Percentiles rank a stretch among this genome's conserved stretches.
Evolutionary conservation across 2,329 filamentous ascomycete genomes (phyloP).

Genomic region (Incumbomyces delicatus): DNA sequence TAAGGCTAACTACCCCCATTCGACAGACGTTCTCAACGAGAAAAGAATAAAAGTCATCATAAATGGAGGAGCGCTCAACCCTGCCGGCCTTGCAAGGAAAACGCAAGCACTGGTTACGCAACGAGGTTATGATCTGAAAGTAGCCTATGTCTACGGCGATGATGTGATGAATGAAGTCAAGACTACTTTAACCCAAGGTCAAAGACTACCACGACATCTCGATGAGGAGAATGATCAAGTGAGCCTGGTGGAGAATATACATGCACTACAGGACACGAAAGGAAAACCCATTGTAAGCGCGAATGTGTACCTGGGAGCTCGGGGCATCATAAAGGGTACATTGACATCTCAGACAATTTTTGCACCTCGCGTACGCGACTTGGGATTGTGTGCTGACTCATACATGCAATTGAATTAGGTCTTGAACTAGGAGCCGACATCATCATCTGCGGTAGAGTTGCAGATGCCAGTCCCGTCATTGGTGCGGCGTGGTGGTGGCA

Average conservation of each 20-base stretch:
- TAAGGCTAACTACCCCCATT: neutral
- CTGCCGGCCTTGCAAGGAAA: slow-evolving; percentile 36
- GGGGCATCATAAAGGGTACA: slow-evolving; percentile 35
- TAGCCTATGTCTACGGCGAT: slow-evolving; percentile 39
- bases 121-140: slow-evolving; percentile 29
- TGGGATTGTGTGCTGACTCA: neutral
- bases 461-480: slow-evolving; percentile 45
- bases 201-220: slow-evolving; percentile 31
- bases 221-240: slow-evolving; percentile 32
- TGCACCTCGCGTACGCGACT: too few species aligned
- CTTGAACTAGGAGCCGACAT: slow-evolving; percentile 38
- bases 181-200: slow-evolving; percentile 25
- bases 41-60: slow-evolving; percentile 46
- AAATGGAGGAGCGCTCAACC: slow-evolving; percentile 49
- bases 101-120: slow-evolving; percentile 24
- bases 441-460: slow-evolving; percentile 41
- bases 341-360: neutral
- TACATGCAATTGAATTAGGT: slow-evolving; percentile 7
- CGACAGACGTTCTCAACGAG: slow-evolving; percentile 32
- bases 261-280: slow-evolving; percentile 29
- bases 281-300: slow-evolving; percentile 35
- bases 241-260: slow-evolving; percentile 26
- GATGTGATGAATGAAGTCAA: slow-evolving; percentile 31
- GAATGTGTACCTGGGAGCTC: slow-evolving; percentile 45
- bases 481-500: slow-evolving; percentile 50